Percentiles rank a stretch among this genome's conserved stretches.
phyloP scores from a whole-genome alignment of 2,329 filamentous ascomycete species.

The Bretziella fagacearum region DNA sequence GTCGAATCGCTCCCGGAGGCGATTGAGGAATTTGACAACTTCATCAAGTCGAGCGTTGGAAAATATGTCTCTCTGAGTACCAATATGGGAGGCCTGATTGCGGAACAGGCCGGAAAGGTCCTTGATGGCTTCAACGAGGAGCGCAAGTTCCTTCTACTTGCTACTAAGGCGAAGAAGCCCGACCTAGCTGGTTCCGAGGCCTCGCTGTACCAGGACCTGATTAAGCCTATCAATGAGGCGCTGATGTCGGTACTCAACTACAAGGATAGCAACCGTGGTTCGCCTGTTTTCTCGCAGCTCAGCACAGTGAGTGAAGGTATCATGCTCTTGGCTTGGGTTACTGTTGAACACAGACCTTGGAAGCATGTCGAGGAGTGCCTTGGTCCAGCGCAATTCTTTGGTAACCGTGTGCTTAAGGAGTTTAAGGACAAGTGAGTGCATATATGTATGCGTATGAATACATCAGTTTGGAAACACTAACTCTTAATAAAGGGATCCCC shows the following conservation, averaged over 20 bases:
- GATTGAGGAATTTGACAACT: constrained; percentile 74
- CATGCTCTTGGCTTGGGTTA: constrained; percentile 79
- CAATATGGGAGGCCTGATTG: constrained; percentile 59
- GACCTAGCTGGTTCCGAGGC: constrained; percentile 45
- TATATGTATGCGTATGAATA: background rate
- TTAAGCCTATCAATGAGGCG: constrained; percentile 74
- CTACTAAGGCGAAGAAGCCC: constrained; percentile 85
- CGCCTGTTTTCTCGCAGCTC: constrained; percentile 62
- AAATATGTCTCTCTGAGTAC: constrained; percentile 65
- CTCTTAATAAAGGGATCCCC: constrained; percentile 46
- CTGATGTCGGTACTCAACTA: constrained; percentile 65
- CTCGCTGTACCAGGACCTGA: constrained; percentile 52
- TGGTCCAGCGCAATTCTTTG: constrained; percentile 77
- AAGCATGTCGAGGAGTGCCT: constrained; percentile 75
- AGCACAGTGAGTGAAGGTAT: constrained; percentile 82
- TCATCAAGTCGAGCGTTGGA: constrained; percentile 57
- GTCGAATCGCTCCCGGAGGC: constrained; percentile 49
- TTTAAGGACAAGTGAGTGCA: constrained; percentile 49
- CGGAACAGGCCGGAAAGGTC: constrained; percentile 52
- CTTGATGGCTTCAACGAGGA: constrained; percentile 61
- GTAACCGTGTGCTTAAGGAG: constrained; percentile 83
- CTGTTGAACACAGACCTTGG: constrained; percentile 62
- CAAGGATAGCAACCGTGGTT: constrained; percentile 63
- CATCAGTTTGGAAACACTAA: background rate
- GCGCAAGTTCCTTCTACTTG: constrained; percentile 71